Evolutionary conservation across 1,139 yeast genomes (phyloP).

Genomic region (Debaryomycetaceae sp.): DNA sequence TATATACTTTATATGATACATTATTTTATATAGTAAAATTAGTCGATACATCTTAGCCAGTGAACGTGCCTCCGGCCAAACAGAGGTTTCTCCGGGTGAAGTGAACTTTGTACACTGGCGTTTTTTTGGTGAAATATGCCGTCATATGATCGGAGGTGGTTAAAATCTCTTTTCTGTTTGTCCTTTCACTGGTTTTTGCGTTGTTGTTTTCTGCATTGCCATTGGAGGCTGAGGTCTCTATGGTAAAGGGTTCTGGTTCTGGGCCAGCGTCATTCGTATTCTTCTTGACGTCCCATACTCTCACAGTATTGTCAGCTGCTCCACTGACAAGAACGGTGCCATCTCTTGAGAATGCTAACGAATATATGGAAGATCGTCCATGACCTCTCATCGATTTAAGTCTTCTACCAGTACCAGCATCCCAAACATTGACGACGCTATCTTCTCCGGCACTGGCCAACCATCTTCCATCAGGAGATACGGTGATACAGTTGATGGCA

Average conservation of each 20-base stretch:
- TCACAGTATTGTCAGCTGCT: slow-evolving; percentile 87
- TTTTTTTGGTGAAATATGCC: slow-evolving; percentile 87
- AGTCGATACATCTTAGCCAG: slow-evolving; percentile 9
- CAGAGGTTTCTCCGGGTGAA: slow-evolving; percentile 89
- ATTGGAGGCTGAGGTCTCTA: slow-evolving; percentile 14
- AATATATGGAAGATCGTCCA: slow-evolving; percentile 81
- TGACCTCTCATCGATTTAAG: slow-evolving; percentile 87
- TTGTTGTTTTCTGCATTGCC: slow-evolving; percentile 9
- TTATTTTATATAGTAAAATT: neutral
- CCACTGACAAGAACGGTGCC: slow-evolving; percentile 89
- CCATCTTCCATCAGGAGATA: slow-evolving; percentile 97
- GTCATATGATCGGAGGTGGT: slow-evolving; percentile 91
- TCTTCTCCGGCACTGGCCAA: slow-evolving; percentile 95
- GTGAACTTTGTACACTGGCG: slow-evolving; percentile 90
- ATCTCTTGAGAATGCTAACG: slow-evolving; percentile 80
- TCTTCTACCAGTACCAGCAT: slow-evolving; percentile 85
- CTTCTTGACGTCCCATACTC: slow-evolving; percentile 93
- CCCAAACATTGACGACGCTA: slow-evolving; percentile 87
- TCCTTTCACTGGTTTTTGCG: slow-evolving; percentile 32
- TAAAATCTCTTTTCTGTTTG: slow-evolving; percentile 61
- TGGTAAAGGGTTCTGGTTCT: slow-evolving; percentile 68
- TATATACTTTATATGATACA: neutral
- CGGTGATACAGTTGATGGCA: slow-evolving; percentile 79
- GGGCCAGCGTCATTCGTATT: slow-evolving; percentile 80
- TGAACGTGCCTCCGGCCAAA: slow-evolving; percentile 86